Base-by-base conservation (phyloP, 192 early-diverging fungal genomes). In the Powellomyces hirtus region DNA sequence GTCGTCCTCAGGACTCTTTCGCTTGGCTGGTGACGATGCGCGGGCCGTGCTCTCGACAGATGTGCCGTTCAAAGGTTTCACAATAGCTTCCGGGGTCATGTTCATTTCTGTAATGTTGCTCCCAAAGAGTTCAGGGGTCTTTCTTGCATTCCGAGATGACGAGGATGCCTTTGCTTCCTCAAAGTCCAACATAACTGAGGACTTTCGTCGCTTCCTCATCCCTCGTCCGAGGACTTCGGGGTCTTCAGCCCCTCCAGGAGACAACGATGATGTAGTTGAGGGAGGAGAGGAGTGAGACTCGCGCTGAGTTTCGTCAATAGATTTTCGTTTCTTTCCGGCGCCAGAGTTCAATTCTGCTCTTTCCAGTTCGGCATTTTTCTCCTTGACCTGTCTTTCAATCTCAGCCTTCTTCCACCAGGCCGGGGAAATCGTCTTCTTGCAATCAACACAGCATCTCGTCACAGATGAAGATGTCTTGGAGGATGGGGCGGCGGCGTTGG, bases 361-460 rank as follows among this genome's bases (percentile, higher is more conserved):
- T 44, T 4, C 57, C 30, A 20, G 13, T 11, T 18, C 55, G 27
- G 34, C 52, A n/a, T 18, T 22, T n/a, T 52, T 14, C 33, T 34
- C 27, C 27, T 34, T 18, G 22, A 46, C 13, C 20, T 42, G 26
- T 20, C 44, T 45, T 26, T 18, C 14, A 13, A 68, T 30, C 27
- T 60, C 57, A 18, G 11, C 46, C 57, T 60, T 20, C 14, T 63
- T 22, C 69, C 69, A 71, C 69, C 69, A 71, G 20, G 52, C 61
- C 5, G 69, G 60, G 11, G 60, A 64, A 4, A 65, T 45, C 2
- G 35, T 38, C n/a, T 30, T 71, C n/a, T 24, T 24, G 46, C 69
- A 71, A 1, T 52, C n/a, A 16, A 4, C 31, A 36, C 69, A 71
- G 16, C 18, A 33, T 31, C 68, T 31, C 10, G 20, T 37, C 8